A percentile compares a stretch with the other conserved stretches of the same genome.
These are phyloP conservation scores for Eimeria acervulina DNA, from an alignment of 169 alveolate species.

Conservation along the genomic window DNA sequence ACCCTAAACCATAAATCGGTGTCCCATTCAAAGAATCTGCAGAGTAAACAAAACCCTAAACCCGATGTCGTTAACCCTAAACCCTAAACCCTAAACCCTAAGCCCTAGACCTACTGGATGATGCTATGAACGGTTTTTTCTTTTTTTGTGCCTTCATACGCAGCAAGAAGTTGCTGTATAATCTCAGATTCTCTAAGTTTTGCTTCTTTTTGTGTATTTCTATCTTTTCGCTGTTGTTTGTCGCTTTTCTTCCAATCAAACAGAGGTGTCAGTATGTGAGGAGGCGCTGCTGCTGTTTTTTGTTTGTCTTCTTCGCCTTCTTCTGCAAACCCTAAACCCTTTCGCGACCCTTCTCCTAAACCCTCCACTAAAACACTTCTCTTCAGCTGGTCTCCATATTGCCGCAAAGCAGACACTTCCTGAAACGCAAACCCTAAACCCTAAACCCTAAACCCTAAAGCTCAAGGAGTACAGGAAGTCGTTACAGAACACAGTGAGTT, in stretches of 20 bases:
- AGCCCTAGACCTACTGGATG: slow-evolving; percentile 7
- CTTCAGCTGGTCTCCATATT: not conserved
- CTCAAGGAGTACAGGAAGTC: not conserved
- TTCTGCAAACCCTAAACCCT: slow-evolving; percentile 8
- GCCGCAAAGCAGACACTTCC: slow-evolving; percentile 7
- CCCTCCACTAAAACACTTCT: not conserved
- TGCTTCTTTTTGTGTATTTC: not conserved
- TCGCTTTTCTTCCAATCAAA: not conserved
- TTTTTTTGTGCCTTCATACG: not conserved
- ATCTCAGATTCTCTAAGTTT: not conserved
- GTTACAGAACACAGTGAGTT: not conserved
- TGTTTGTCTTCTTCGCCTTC: not conserved
- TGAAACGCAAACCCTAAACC: slow-evolving; percentile 19
- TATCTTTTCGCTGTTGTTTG: not conserved
- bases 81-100: slow-evolving; percentile 33
- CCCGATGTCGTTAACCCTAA: not conserved
- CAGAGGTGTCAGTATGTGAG: not conserved
- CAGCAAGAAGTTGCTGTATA: not conserved
- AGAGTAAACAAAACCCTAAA: not conserved
- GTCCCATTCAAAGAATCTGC: not conserved
- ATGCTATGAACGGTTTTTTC: slow-evolving; percentile 1
- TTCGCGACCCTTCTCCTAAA: not conserved
- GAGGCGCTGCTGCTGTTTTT: too few species aligned
- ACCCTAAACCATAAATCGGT: too few species aligned
- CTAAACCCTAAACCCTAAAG: slow-evolving; percentile 22